phyloP scores from a whole-genome alignment of 2,329 filamentous ascomycete genomes.

The Coniella lustricola region DNA sequence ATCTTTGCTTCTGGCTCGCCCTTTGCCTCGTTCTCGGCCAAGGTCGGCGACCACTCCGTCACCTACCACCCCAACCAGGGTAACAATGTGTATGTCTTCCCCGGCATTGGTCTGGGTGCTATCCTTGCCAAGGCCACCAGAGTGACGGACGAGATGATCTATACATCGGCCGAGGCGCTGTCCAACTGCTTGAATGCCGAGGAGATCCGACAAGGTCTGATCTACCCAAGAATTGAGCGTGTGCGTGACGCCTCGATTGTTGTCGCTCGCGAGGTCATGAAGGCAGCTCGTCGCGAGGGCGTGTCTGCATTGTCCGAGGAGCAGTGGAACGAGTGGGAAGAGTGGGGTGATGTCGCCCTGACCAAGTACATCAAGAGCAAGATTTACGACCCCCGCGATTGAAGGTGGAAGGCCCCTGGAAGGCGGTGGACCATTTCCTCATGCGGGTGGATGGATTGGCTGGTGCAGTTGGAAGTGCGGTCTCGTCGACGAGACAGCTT shows the following conservation, averaged over 20 bases:
- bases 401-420: slow-evolving; percentile 14
- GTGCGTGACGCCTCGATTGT: slow-evolving; percentile 84
- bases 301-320: slow-evolving; percentile 63
- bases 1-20: slow-evolving; percentile 95
- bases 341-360: slow-evolving; percentile 59
- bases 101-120: slow-evolving; percentile 85
- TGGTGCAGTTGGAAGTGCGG: background rate
- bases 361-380: slow-evolving; percentile 52
- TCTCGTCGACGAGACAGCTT: slow-evolving; percentile 9
- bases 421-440: slow-evolving; percentile 15
- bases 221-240: slow-evolving; percentile 86
- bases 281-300: slow-evolving; percentile 75
- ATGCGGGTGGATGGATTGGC: slow-evolving; percentile 13
- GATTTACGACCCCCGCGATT: slow-evolving; percentile 49
- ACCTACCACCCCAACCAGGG: slow-evolving; percentile 77
- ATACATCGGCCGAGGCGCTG: slow-evolving; percentile 80
- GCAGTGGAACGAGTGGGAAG: slow-evolving; percentile 66
- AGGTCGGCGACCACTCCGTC: slow-evolving; percentile 50
- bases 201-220: slow-evolving; percentile 74
- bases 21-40: slow-evolving; percentile 67
- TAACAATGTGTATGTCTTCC: slow-evolving; percentile 91
- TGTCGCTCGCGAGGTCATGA: slow-evolving; percentile 89
- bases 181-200: slow-evolving; percentile 70
- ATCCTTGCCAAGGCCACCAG: slow-evolving; percentile 83
- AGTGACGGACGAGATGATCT: slow-evolving; percentile 94